These are phyloP conservation scores for Knoxdaviesia proteae DNA, from an alignment of 2,329 filamentous ascomycete genomes.

Conservation along the genomic window DNA sequence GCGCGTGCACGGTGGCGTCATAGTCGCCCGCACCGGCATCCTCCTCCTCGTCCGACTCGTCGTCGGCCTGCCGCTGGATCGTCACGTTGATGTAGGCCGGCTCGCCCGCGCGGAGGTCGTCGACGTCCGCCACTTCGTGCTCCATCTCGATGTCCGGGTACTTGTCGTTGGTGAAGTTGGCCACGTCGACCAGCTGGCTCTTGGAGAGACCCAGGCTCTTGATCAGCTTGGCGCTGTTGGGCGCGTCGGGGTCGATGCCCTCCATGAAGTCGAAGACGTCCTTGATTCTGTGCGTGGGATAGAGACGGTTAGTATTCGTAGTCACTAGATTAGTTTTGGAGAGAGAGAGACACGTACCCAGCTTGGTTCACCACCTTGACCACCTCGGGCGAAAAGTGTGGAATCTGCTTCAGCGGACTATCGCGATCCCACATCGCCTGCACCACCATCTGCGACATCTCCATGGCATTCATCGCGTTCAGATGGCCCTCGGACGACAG, in stretches of 20 bases:
- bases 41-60: constrained; percentile 35
- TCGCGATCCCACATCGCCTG: constrained; percentile 99
- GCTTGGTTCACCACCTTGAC: constrained; percentile 66
- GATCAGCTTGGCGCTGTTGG: constrained; percentile 57
- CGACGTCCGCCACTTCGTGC: constrained; percentile 65
- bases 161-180: constrained; percentile 84
- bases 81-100: constrained; percentile 68
- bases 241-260: constrained; percentile 86
- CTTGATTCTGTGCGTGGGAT: constrained; percentile 39
- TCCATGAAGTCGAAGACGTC: constrained; percentile 98
- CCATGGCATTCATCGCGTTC: constrained; percentile 97
- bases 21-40: constrained; percentile 21
- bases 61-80: constrained; percentile 63
- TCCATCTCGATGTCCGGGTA: constrained; percentile 90
- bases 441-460: constrained; percentile 97
- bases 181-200: constrained; percentile 69
- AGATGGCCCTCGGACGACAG: constrained; percentile 88
- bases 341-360: constrained; percentile 30
- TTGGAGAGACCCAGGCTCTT: constrained; percentile 62
- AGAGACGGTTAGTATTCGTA: constrained; percentile 11
- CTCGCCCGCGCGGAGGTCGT: constrained; percentile 59
- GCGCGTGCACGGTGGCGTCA: constrained; percentile 75
- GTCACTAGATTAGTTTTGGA: not conserved
- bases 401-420: constrained; percentile 91
- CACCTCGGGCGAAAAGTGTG: constrained; percentile 70